Conservation (phyloP, 2,329 filamentous ascomycete genomes). For the Lojkania enalia region DNA sequence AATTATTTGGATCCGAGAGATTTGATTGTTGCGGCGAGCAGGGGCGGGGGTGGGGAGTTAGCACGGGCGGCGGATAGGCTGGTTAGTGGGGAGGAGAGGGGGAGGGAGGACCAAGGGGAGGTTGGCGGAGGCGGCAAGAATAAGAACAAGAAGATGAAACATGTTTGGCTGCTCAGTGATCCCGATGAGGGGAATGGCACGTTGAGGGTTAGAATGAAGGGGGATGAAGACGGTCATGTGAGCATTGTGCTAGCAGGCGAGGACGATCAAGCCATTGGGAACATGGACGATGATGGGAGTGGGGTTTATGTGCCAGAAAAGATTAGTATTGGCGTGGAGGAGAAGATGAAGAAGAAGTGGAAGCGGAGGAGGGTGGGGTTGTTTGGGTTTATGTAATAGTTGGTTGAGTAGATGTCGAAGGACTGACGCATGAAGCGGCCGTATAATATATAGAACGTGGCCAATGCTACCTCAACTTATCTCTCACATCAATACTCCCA, state of each 20-base stretch:
- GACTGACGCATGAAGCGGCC: no score
- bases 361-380: slow-evolving; percentile 8
- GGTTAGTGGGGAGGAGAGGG: slow-evolving; percentile 6
- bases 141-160: slow-evolving; percentile 21
- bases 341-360: slow-evolving; percentile 1
- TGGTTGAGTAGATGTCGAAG: no score
- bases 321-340: neutral
- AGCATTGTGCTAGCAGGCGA: slow-evolving; percentile 19
- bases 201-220: slow-evolving; percentile 23
- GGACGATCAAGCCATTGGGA: neutral
- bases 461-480: no score
- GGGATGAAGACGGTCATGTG: slow-evolving; percentile 25
- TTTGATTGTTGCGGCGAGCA: slow-evolving; percentile 31
- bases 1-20: slow-evolving; percentile 36
- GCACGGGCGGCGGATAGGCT: slow-evolving; percentile 24
- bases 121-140: no score
- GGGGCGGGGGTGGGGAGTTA: slow-evolving; percentile 22
- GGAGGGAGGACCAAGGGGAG: no score
- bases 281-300: slow-evolving; percentile 1
- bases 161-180: slow-evolving; percentile 28
- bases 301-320: neutral
- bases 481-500: no score
- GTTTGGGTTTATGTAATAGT: slow-evolving; percentile 1
- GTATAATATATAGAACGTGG: no score
- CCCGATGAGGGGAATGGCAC: slow-evolving; percentile 29